Evolutionary conservation across 2,329 filamentous ascomycete genomes (phyloP).

Genomic region (Elsinoe fawcettii): DNA sequence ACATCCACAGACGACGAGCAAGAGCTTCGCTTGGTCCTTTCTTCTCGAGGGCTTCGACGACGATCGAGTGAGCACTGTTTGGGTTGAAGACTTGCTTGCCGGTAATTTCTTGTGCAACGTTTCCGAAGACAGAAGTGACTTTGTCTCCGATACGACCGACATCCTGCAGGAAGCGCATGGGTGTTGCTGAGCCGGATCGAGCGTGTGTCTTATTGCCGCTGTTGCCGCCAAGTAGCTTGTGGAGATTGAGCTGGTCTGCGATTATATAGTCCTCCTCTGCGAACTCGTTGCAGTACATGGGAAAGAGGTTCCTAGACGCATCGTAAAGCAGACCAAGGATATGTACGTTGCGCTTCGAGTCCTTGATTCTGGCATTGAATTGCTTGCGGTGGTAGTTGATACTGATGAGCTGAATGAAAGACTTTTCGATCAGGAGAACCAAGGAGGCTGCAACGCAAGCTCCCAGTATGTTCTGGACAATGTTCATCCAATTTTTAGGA

Average conservation of each 20-base stretch:
- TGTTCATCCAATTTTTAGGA: conserved; percentile 43
- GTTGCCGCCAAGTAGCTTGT: conserved; percentile 38
- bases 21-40: conserved; percentile 79
- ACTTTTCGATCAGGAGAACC: conserved; percentile 68
- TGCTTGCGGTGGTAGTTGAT: conserved; percentile 80
- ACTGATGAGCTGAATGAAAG: conserved; percentile 73
- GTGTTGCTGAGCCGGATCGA: conserved; percentile 59
- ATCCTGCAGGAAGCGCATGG: conserved; percentile 66
- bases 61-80: conserved; percentile 80
- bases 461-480: conserved; percentile 57
- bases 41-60: conserved; percentile 82
- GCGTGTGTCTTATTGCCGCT: conserved; percentile 47
- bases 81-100: conserved; percentile 94
- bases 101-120: conserved; percentile 88
- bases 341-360: conserved; percentile 78
- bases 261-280: conserved; percentile 87
- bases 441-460: conserved; percentile 61
- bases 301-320: conserved; percentile 79
- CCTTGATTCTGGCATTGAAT: conserved; percentile 73
- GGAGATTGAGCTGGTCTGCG: conserved; percentile 62
- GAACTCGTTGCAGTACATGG: conserved; percentile 87
- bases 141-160: conserved; percentile 79
- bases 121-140: conserved; percentile 85
- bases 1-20: conserved; percentile 95
- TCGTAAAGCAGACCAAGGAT: conserved; percentile 83